These are phyloP conservation scores for Astragalus membranaceus DNA, from an alignment of 306 rosid species.

Conservation along the genomic window DNA sequence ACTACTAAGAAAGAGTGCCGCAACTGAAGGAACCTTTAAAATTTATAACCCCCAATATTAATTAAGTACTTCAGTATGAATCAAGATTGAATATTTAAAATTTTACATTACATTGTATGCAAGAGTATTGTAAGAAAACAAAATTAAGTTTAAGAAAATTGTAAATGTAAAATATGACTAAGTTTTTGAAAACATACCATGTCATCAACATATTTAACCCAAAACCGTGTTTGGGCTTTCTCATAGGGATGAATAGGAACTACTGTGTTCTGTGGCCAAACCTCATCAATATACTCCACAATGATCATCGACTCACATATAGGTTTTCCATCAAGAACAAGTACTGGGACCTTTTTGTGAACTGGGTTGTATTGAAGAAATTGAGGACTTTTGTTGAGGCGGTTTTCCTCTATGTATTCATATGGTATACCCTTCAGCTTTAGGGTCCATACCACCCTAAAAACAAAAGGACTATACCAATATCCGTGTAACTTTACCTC, in stretches of 20 bases:
- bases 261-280: slow-evolving; percentile 39
- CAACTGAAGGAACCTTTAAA: not conserved
- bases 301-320: slow-evolving; percentile 43
- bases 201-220: slow-evolving; percentile 26
- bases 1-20: not conserved
- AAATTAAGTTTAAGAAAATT: no score
- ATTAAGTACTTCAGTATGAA: not conserved
- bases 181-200: not conserved
- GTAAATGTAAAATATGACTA: no score
- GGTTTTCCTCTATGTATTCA: slow-evolving; percentile 47
- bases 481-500: slow-evolving; percentile 41
- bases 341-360: slow-evolving; percentile 40
- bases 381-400: slow-evolving; percentile 32
- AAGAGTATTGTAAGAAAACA: not conserved
- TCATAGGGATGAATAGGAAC: slow-evolving; percentile 37
- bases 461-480: slow-evolving; percentile 44
- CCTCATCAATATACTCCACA: slow-evolving; percentile 39
- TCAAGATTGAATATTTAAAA: not conserved
- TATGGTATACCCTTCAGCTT: slow-evolving; percentile 42
- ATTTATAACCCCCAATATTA: not conserved
- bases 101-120: no score
- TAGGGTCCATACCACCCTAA: slow-evolving; percentile 45
- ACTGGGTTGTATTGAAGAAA: slow-evolving; percentile 46
- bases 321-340: slow-evolving; percentile 41
- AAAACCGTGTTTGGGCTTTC: slow-evolving; percentile 43